These are phyloP conservation scores for Xylaria polymorpha DNA, from an alignment of 2,329 filamentous ascomycete species.

Conservation along the genomic window DNA sequence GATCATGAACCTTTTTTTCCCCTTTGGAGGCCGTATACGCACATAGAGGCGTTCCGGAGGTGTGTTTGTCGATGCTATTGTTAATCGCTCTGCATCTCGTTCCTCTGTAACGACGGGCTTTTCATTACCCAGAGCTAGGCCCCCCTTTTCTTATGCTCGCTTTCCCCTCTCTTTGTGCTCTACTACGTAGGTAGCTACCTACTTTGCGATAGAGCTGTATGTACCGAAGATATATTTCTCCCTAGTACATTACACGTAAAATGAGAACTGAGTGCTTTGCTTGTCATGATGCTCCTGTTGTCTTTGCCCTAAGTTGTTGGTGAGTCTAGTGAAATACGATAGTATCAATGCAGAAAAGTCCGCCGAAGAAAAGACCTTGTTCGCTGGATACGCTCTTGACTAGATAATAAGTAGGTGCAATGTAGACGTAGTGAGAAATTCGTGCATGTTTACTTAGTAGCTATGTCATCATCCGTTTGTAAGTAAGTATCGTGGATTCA, in stretches of 20 bases:
- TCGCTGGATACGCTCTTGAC: not conserved
- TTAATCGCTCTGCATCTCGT: not conserved
- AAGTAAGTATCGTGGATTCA: no score
- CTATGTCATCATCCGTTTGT: no score
- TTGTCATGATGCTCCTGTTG: not conserved
- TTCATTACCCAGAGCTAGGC: not conserved
- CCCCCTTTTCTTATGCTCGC: not conserved
- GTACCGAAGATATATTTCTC: not conserved
- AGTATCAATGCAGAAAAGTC: no score
- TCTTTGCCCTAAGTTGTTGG: not conserved
- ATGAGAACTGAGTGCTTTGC: not conserved
- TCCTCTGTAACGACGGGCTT: not conserved
- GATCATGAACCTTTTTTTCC: not conserved
- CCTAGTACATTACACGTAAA: not conserved
- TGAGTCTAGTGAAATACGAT: not conserved
- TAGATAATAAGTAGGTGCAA: no score
- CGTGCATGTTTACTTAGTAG: no score
- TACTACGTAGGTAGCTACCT: no score
- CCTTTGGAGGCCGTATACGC: not conserved
- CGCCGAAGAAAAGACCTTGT: not conserved
- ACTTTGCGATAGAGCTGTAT: not conserved
- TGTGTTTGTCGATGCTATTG: not conserved
- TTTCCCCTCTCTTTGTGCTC: not conserved
- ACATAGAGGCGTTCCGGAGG: constrained; percentile 1
- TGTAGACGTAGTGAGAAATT: no score